Percentiles rank a stretch among this genome's conserved stretches.
Evolutionary conservation across 306 rosid species (phyloP).

Genomic region (Vigna mungo): DNA sequence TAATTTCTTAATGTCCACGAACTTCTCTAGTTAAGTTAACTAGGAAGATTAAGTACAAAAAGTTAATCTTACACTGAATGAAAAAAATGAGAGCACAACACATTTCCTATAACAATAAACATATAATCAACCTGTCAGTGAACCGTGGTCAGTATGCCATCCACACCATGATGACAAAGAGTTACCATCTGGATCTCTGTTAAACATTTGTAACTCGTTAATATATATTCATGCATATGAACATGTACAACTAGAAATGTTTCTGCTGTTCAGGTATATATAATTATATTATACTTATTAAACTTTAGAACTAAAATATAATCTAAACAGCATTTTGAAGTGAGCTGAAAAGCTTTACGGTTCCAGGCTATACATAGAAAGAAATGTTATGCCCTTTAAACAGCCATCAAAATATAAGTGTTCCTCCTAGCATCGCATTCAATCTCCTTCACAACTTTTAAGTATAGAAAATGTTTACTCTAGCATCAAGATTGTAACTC

Average conservation of each 20-base stretch:
- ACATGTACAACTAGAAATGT: slow-evolving; percentile 31
- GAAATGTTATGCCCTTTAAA: slow-evolving; percentile 6
- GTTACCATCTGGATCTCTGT: slow-evolving; percentile 55
- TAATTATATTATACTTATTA: background rate
- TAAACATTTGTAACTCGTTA: slow-evolving; percentile 47
- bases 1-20: background rate
- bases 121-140: slow-evolving; percentile 79
- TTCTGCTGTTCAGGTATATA: background rate
- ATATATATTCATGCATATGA: slow-evolving; percentile 29
- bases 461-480: slow-evolving; percentile 27
- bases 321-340: slow-evolving; percentile 12
- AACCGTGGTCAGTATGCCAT: slow-evolving; percentile 98
- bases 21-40: slow-evolving; percentile 33
- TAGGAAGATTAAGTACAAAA: slow-evolving; percentile 1
- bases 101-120: slow-evolving; percentile 6
- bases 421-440: slow-evolving; percentile 1
- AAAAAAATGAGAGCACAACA: slow-evolving; percentile 17
- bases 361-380: background rate
- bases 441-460: slow-evolving; percentile 3
- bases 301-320: slow-evolving; percentile 29
- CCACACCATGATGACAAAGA: slow-evolving; percentile 95
- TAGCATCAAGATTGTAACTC: slow-evolving; percentile 22
- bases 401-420: slow-evolving; percentile 1
- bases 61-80: slow-evolving; percentile 1
- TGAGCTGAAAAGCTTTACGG: slow-evolving; percentile 14